phyloP scores from a whole-genome alignment of 169 alveolate species.

The Plasmodium falciparum region DNA sequence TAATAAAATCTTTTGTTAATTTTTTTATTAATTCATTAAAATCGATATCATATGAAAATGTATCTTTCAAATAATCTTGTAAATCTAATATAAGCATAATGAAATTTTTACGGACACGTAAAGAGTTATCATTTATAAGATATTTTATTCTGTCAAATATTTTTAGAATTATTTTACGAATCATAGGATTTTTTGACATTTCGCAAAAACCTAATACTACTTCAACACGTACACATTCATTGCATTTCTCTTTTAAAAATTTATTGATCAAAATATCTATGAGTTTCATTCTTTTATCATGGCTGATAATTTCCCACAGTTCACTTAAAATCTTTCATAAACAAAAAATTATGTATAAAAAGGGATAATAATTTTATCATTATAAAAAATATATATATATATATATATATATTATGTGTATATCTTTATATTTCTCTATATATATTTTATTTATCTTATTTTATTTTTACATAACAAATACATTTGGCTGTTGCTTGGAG shows the following conservation, averaged over 20 bases:
- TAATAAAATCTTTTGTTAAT: conserved; percentile 56
- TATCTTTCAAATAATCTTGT: conserved; percentile 17
- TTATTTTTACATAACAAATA: conserved; percentile 54
- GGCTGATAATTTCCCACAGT: conserved; percentile 66
- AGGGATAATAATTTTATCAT: too few species aligned
- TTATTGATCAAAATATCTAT: conserved; percentile 28
- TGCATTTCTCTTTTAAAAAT: conserved; percentile 29
- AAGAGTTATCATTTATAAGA: conserved; percentile 40
- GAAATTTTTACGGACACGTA: conserved; percentile 39
- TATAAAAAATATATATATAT: background rate
- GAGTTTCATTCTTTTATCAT: conserved; percentile 38
- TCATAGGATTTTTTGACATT: conserved; percentile 46
- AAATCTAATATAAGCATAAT: conserved; percentile 26
- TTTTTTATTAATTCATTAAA: conserved; percentile 39
- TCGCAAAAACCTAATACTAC: conserved; percentile 61
- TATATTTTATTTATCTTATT: background rate
- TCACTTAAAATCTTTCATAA: conserved; percentile 25
- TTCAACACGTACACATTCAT: conserved; percentile 51
- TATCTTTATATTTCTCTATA: background rate
- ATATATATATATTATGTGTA: background rate
- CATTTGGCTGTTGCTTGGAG: conserved; percentile 73
- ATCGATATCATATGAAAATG: conserved; percentile 25
- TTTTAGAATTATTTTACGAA: conserved; percentile 24
- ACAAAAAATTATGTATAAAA: background rate
- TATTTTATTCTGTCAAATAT: conserved; percentile 46